Evolutionary conservation across 352 stramenopile genomes (phyloP).

Genomic region (Pythium periplocum): DNA sequence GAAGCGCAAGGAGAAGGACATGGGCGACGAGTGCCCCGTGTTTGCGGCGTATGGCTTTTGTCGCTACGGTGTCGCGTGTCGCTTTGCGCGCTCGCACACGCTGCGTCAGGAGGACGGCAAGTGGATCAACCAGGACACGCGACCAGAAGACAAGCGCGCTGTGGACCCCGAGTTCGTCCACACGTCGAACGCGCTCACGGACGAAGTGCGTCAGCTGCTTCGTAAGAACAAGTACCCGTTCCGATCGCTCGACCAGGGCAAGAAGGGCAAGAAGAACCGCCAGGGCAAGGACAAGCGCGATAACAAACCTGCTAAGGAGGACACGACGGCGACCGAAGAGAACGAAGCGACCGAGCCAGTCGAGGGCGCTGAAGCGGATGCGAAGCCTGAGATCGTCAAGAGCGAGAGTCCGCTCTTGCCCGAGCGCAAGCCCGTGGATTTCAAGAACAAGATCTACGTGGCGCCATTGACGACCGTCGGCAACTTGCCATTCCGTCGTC

Average conservation of each 20-base stretch:
- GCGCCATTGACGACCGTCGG: constrained; percentile 98
- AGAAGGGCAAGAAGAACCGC: constrained; percentile 52
- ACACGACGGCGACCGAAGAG: constrained; percentile 1
- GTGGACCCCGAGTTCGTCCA: constrained; percentile 26
- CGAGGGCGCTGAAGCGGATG: constrained; percentile 2
- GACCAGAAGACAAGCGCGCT: constrained; percentile 24
- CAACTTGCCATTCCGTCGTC: constrained; percentile 98
- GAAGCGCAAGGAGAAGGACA: constrained; percentile 79
- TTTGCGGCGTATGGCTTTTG: constrained; percentile 87
- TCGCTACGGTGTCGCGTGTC: constrained; percentile 89
- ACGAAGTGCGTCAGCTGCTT: constrained; percentile 75
- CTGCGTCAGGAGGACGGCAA: constrained; percentile 25
- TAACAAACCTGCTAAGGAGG: constrained; percentile 15
- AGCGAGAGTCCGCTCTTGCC: constrained; percentile 18
- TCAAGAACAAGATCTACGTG: constrained; percentile 98
- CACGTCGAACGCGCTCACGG: constrained; percentile 85
- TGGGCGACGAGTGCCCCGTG: constrained; percentile 70
- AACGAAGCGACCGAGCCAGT: constrained; percentile 3
- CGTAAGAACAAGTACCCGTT: constrained; percentile 94
- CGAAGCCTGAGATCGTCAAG: constrained; percentile 19
- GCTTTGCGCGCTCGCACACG: constrained; percentile 83
- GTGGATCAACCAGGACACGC: constrained; percentile 38
- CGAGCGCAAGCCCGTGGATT: constrained; percentile 93
- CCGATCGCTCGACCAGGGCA: constrained; percentile 63
- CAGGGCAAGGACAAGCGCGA: constrained; percentile 28